Evolutionary conservation across 1,284 basidiomycete species (phyloP), one percentile per base, ranked within the genome.

Genomic region (Tetrapyrgos nigripes): DNA sequence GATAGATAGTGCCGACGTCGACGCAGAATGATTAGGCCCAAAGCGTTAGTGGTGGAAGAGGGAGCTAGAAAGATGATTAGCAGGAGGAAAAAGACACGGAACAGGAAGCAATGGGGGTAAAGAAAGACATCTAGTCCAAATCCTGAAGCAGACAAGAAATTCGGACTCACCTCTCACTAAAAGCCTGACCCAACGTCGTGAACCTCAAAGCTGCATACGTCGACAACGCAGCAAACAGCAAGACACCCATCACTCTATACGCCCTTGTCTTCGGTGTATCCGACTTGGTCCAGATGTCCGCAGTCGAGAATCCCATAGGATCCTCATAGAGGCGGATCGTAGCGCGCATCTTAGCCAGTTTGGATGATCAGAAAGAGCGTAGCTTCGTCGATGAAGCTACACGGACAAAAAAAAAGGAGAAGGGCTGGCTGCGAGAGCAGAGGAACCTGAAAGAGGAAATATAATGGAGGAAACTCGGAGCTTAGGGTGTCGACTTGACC

Each of bases 311-410:
- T n/a, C 76, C 74, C 10, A 23, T 50, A 4, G 83, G 83, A 66
- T 83, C 81, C 59, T 83, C 83, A 67, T 84, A 84, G 56, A 84
- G 71, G 57, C 74, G 72, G 62, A 73, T 65, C 55, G 73, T 65
- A 64, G 81, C 83, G 68, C 81, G 79, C 73, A 77, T 78, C 29
- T n/a, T 61, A 57, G 46, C 33, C 50, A 46, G 19, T 57, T 55
- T 37, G 53, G 35, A 40, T 9, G 37, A 40, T 40, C 31, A 17
- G 4, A 52, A 31, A n/a, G 55, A 8, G 44, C n/a, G 52, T 9
- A 51, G 44, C 51, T 51, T 21, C 31, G 43, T 26, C 31, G 28
- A 35, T n/a, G 37, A 26, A 40, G 46, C 37, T 40, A 40, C 37
- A 40, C 37, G 37, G 37, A 46, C 33, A n/a, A 56, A 29, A 51